A percentile compares a stretch with the other conserved stretches of the same genome.
phyloP scores from a whole-genome alignment of 1,284 basidiomycete genomes.

The Papiliotrema fonsecae region DNA sequence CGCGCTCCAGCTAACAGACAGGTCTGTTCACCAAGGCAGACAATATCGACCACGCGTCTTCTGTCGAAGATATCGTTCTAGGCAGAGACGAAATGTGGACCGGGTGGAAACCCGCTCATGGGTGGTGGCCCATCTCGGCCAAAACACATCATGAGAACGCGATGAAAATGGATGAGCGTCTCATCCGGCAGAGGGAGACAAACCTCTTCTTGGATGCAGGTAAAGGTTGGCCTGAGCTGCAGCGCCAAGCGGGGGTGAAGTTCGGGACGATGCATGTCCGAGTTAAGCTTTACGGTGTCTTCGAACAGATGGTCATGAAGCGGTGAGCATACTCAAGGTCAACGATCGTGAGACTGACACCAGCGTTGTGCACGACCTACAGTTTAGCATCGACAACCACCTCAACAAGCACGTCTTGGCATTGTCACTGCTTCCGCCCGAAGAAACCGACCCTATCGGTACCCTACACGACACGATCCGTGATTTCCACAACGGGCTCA shows the following conservation, averaged over 20 bases:
- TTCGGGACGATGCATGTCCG: not conserved
- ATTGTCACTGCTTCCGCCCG: not conserved
- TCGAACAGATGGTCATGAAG: not conserved
- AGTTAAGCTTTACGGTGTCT: not conserved
- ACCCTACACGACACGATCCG: constrained; percentile 8
- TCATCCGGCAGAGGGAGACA: constrained; percentile 2
- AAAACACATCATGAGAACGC: constrained; percentile 6
- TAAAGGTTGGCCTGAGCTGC: constrained; percentile 10
- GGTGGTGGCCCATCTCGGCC: constrained; percentile 13
- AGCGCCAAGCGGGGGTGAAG: not conserved
- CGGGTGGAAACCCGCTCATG: constrained; percentile 7
- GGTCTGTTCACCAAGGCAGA: constrained; percentile 28
- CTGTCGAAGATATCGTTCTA: constrained; percentile 6
- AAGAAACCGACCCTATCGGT: constrained; percentile 9
- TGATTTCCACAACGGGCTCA: not conserved
- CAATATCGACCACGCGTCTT: constrained; percentile 6
- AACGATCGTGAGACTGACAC: not conserved
- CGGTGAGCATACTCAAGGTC: constrained; percentile 5
- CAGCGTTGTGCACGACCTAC: not conserved
- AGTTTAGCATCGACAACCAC: not conserved
- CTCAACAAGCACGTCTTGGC: not conserved
- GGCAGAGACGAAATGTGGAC: not conserved
- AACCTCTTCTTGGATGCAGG: constrained; percentile 6
- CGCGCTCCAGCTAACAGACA: not conserved
- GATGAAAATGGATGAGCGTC: not conserved